These are phyloP conservation scores for sunflower (Helianthus annuus) DNA, from an alignment of 129 eudicot species.

Conservation along the genomic window DNA sequence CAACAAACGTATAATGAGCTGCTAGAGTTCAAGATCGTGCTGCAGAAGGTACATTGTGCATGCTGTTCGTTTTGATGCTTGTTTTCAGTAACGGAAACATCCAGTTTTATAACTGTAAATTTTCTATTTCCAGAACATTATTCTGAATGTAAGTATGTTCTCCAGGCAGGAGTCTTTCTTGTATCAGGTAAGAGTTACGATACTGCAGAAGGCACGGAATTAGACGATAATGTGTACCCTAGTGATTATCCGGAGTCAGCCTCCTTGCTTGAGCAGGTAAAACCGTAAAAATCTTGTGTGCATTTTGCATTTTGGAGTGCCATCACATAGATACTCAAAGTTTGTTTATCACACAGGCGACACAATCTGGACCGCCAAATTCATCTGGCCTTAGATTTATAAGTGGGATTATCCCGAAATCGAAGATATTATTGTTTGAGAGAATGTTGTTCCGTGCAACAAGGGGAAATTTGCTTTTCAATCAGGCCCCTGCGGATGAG, in stretches of 20 bases:
- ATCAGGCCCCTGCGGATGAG: constrained; percentile 90
- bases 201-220: constrained; percentile 66
- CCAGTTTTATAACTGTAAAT: not conserved
- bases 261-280: constrained; percentile 90
- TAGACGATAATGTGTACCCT: constrained; percentile 67
- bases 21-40: constrained; percentile 86
- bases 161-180: constrained; percentile 93
- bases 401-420: constrained; percentile 82
- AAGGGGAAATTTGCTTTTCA: constrained; percentile 95
- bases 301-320: not conserved
- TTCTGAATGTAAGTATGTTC: constrained; percentile 18
- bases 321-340: constrained; percentile 12
- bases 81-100: not conserved
- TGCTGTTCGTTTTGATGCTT: constrained; percentile 16
- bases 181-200: constrained; percentile 64
- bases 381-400: constrained; percentile 86
- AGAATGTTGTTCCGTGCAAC: constrained; percentile 98
- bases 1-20: constrained; percentile 80
- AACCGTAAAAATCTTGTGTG: constrained; percentile 28
- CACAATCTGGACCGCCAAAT: constrained; percentile 63
- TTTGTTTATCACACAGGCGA: constrained; percentile 59
- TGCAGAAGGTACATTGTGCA: constrained; percentile 73
- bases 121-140: not conserved
- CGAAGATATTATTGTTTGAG: constrained; percentile 81
- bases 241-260: constrained; percentile 69